Conservation (phyloP, 768 basidiomycete genomes). For the Mycena epipterygia region DNA sequence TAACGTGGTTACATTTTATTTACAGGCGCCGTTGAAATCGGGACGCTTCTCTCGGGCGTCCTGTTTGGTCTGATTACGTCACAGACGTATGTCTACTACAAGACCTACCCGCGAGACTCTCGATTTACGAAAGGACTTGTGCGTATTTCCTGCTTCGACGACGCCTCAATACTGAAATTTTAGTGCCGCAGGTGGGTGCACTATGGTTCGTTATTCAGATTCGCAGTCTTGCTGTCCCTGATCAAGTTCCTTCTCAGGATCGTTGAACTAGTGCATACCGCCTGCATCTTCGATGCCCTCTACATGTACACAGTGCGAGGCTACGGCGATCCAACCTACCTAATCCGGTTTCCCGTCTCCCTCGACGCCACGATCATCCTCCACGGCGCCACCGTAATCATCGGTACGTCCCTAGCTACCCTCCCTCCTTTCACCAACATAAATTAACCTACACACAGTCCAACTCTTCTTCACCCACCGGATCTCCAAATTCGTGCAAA, state of each 20-base stretch:
- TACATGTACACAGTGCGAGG: conserved; percentile 11
- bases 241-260: neutral
- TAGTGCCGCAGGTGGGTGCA: neutral
- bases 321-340: conserved; percentile 8
- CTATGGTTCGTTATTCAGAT: conserved; percentile 6
- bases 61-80: conserved; percentile 24
- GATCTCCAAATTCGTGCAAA: conserved; percentile 3
- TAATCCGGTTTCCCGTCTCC: conserved; percentile 4
- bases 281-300: conserved; percentile 22
- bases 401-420: neutral
- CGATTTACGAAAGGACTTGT: conserved; percentile 5
- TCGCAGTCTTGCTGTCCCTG: neutral
- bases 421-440: neutral
- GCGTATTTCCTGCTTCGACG: neutral
- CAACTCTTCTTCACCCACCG: conserved; percentile 23
- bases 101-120: conserved; percentile 8
- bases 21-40: conserved; percentile 19
- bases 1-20: neutral
- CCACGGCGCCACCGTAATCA: conserved; percentile 20
- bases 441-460: neutral
- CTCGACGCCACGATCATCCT: conserved; percentile 19
- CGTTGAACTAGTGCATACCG: conserved; percentile 14
- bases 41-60: conserved; percentile 18
- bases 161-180: neutral
- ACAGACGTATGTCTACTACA: conserved; percentile 21